Base-by-base conservation (phyloP, 2,329 filamentous ascomycete species). In the Cytospora schulzeri region DNA sequence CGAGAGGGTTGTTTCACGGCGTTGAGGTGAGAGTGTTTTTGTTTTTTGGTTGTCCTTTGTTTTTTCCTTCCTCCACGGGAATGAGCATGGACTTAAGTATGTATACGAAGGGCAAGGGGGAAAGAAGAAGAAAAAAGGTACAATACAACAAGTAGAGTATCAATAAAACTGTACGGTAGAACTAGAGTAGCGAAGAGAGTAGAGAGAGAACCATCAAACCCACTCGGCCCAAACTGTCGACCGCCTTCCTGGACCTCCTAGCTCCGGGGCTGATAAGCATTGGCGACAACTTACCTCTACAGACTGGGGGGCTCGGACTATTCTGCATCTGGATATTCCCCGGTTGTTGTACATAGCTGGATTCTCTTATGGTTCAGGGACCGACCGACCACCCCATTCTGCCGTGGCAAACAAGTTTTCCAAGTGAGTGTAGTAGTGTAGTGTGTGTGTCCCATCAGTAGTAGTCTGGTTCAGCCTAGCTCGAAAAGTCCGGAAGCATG, bases 221-320 rank as follows among this genome's bases (percentile, higher is more conserved):
- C 57, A 54, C 48, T 29, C 53, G 54, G 53, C 28, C 57, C 53
- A 52, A 35, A 38, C 24, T 58, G 52, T 52, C 54, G 54, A 38
- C 62, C 56, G 45, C 57, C 62, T 61, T 66, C 57, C 56, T 57
- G 60, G 56, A 63, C 63, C 60, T 66, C 63, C 60, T 60, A 66
- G 60, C 60, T 26, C 60, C 29, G 35, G 56, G 24, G 51, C 60
- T 62, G 55, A 56, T 56, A 29, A 62, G 41, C 41, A 48, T 11
- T n/a, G 41, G 41, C 9, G 41, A 48, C 55, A 56, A 45, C 38
- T n/a, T n/a, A n/a, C n/a, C n/a, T n/a, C n/a, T 35, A 28, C 9
- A 38, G 29, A 24, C 24, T 15, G 22, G n/a, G 54, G 22, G n/a
- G 54, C 51, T 51, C 52, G 38, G 55, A 62, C 60, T 54, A 56